These are phyloP conservation scores for Agastache rugosa DNA, from an alignment of 257 asterid species.

Conservation along the genomic window DNA sequence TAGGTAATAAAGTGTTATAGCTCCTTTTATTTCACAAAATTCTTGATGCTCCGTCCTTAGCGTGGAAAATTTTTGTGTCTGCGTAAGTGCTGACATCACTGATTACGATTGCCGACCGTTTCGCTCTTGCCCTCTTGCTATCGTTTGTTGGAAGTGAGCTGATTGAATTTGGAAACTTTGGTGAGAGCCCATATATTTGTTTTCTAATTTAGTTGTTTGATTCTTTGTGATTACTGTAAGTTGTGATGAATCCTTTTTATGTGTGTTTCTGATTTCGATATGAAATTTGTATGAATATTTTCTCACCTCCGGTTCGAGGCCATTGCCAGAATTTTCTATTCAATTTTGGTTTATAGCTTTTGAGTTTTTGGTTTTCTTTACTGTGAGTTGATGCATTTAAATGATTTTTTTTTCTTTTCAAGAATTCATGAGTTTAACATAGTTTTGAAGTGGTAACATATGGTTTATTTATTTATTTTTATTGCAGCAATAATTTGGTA, in stretches of 20 bases:
- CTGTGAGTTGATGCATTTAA: not conserved
- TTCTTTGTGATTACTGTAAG: conserved; percentile 22
- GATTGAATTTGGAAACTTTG: conserved; percentile 25
- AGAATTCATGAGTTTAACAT: not conserved
- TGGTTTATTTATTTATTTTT: not conserved
- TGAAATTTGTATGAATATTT: conserved; percentile 10
- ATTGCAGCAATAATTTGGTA: conserved; percentile 38
- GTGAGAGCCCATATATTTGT: not conserved
- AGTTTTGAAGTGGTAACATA: conserved; percentile 20
- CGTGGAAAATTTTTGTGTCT: not conserved
- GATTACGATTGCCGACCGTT: conserved; percentile 33
- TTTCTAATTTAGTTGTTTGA: not conserved
- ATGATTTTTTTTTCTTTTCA: not conserved
- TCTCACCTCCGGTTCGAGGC: not conserved
- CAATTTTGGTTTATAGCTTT: not conserved
- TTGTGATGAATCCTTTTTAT: conserved; percentile 8
- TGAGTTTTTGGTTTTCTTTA: not conserved
- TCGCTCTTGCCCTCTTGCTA: conserved; percentile 4
- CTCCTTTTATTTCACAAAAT: conserved; percentile 6
- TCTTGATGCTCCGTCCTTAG: conserved; percentile 6
- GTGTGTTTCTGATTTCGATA: not conserved
- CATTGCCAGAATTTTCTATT: not conserved
- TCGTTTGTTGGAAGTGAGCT: not conserved
- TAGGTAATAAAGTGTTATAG: conserved; percentile 2
- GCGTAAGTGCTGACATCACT: conserved; percentile 34